Percentiles rank a stretch among this genome's conserved stretches.
Evolutionary conservation across 441 rosid genomes (phyloP).

Genomic region (Pelargonium myrrhifolium): DNA sequence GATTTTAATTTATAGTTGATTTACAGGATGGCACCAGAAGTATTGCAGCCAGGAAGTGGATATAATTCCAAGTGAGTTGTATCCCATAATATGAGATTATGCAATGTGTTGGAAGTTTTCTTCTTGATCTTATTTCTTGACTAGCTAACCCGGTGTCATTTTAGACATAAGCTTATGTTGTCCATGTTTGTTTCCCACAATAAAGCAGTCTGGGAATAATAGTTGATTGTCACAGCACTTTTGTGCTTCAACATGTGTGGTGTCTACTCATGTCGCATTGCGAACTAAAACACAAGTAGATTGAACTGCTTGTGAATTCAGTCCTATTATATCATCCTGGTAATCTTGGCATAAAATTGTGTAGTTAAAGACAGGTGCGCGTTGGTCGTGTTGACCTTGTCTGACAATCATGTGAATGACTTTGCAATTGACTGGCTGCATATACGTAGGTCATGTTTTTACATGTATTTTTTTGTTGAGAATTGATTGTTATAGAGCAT

Average conservation of each 20-base stretch:
- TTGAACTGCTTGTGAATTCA: background rate
- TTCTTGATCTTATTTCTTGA: background rate
- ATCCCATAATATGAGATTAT: background rate
- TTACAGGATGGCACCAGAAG: constrained; percentile 99
- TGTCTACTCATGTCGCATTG: background rate
- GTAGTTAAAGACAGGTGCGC: background rate
- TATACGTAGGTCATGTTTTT: background rate
- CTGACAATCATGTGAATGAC: background rate
- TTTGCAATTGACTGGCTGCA: background rate
- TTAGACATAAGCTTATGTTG: background rate
- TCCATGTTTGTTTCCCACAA: background rate
- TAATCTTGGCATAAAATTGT: too few relatives aligned
- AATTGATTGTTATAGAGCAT: background rate
- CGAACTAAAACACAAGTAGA: background rate
- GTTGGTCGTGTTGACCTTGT: background rate
- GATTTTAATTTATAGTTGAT: constrained; percentile 19
- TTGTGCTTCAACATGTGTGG: background rate
- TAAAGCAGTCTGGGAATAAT: background rate
- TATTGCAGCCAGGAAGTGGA: constrained; percentile 95
- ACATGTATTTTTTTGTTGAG: too few relatives aligned
- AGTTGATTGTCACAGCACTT: background rate
- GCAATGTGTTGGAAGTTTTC: constrained; percentile 8
- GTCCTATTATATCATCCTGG: background rate
- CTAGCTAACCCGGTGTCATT: background rate
- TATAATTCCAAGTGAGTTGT: constrained; percentile 85